Base-by-base conservation (phyloP, 805 yeast genomes). In the Starmerella tilneyi region DNA sequence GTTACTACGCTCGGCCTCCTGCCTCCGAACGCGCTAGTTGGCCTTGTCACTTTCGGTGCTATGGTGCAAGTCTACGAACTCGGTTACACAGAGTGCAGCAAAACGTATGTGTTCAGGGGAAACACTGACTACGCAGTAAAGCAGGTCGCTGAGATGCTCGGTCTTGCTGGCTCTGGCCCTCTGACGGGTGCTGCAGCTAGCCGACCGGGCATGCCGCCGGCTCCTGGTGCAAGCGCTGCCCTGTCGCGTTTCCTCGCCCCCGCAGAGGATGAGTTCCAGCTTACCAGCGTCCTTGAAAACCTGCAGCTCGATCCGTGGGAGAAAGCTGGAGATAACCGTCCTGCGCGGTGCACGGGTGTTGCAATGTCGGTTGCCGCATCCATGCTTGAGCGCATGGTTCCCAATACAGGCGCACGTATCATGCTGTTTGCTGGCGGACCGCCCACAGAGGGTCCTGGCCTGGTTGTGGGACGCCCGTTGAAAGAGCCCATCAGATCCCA, bases 401-500 rank as follows among this genome's bases (percentile, higher is more conserved):
- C 86, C 43, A 86, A 84, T 46, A 76, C 79, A 55, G 94, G 96
- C 41, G 86, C 94, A 13, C 78, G 96, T 62, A 73, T 92, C 56
- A 79, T 85, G 70, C 70, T 92, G 48, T 92, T 92, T 59, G 78
- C 94, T 32, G 94, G 89, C 44, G 99, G 98, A 51, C 94, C 96
- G 40, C 80, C 96, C 62, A 92, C 98, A 37, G 78, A 82, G 60
- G 82, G 81, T 37, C 97, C 99, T 11, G 99, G 99, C 56, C 69
- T 84, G 62, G 85, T 92, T 54, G 99, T 92, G 23, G 84, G 89
- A 36, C 78, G 81, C 20, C 92, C 86, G 63, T 73, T 92, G 62
- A 83, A 84, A 62, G 98, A 92, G 65, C 96, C 98, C 40, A 82
- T 92, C 57, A 78, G 99, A 70, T 92, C 98, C 8, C 99, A 92